Base-by-base conservation (phyloP, 805 yeast genomes). In the Zygoascus flipseniorum region DNA sequence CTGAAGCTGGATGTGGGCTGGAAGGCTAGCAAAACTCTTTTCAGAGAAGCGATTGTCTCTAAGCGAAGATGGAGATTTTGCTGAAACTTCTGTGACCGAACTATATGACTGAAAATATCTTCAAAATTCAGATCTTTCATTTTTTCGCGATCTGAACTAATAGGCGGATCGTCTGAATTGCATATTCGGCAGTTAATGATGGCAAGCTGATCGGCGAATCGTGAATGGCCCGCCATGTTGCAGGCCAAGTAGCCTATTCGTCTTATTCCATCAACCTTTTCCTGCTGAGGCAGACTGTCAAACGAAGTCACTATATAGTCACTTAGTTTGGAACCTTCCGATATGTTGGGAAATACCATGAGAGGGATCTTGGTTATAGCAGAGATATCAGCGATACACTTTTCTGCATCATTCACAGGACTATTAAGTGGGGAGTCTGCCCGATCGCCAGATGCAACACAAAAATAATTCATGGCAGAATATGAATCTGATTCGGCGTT, bases 81-180 rank as follows among this genome's bases (percentile, higher is more conserved):
- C 31, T 50, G 53, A 43, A 59, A 59, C 31, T 53, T 42, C 20
- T 49, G 48, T 14, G 58, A 48, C 5, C 39, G 26, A 8, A 58
- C n/a, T 16, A 59, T 45, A 6, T 13, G n/a, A n/a, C 35, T 8
- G 41, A 58, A 58, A 2, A 57, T 28, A 13, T 10, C n/a, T 26
- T 31, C 23, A 43, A 55, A 53, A 8, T 52, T 55, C 19, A 14
- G 39, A 11, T 46, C 39, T 31, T 13, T 35, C 39, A 35, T 35
- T 8, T 35, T 35, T 13, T 11, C 16, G 39, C 39, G 39, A 8
- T 35, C 39, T 8, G 8, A 35, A 35, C 13, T 35, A 35, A 35
- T 35, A 13, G 20, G 20, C 35, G 43, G 49, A 11, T 47, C 23
- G 6, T 31, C 49, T n/a, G 49, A n/a, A n/a, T 26, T 19, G 13